Evolutionary conservation across 2,329 filamentous ascomycete genomes (phyloP), one percentile per base, ranked within the genome.

Genomic region (Pseudogymnoascus sp.): DNA sequence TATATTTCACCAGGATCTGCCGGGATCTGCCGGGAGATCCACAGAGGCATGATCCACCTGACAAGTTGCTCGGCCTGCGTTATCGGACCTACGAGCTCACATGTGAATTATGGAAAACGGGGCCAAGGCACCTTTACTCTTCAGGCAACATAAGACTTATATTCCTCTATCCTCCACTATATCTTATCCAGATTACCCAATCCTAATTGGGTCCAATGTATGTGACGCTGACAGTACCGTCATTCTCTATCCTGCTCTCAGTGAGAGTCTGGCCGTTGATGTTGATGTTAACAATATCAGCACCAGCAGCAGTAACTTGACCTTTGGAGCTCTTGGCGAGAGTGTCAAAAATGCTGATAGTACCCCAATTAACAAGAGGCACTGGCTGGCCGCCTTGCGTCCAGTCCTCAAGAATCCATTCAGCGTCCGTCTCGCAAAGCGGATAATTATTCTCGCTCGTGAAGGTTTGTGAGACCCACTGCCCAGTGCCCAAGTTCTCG

Each of bases 351-450:
- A 47, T 47, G 7, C 41, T 47, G 14, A 47, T 47, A 47, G 41
- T 47, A 8, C 41, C 41, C 41, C 41, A 47, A 14, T 47, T 47
- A 28, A 28, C n/a, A 47, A 47, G 41, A 7, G 41, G 22, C 6
- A 47, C 41, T 28, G 41, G 73, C 5, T 64, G 60, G 35, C 65
- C 65, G 38, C 71, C 70, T 2, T 69, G 65, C 65, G 78, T 73
- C 64, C 79, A 81, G 62, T 81, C 77, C 67, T 79, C 77, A 8
- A 79, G 75, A 57, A 80, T 79, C 77, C 78, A 81, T 60, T 80
- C 78, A 2, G 76, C 78, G 59, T 79, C 79, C 59, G 74, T 68
- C 28, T 75, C 74, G n/a, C 71, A 74, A 14, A 79, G 70, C 18
- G 47, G 16, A 28, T 32, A 60, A n/a, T 59, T 54, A 14, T 70